Evolutionary conservation across 1,139 yeast genomes (phyloP), one percentile per base, ranked within the genome.

Genomic region (Geotrichum cucujoidarum): DNA sequence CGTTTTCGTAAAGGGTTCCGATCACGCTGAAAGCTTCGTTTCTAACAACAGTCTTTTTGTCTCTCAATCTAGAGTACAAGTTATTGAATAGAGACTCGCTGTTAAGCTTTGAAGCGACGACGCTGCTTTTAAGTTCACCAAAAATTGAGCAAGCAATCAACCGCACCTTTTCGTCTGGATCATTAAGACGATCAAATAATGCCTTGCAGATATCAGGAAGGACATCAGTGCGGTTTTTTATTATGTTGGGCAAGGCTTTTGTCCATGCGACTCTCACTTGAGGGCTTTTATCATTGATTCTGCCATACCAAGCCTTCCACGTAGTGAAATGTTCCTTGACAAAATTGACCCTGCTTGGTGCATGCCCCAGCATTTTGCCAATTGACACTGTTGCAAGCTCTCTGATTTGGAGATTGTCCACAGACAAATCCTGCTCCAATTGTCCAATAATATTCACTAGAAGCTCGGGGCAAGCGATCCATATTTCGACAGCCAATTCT

Each of bases 381-480:
- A 90, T 74, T 0, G 94, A 78, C 43, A 76, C 77, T 0, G 95
- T 85, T 0, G 95, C 90, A 50, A 84, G 64, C 0, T 72, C 64
- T 53, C 97, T 74, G 24, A 85, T 72, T 17, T 72, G 65, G 22
- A 77, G 78, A 55, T 83, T 80, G 42, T 84, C 92, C 0, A 92
- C 83, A 13, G 55, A 47, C 45, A 90, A 68, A 55, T 88, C 95
- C 59, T 86, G 92, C 56, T 86, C 89, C 5, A 89, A 70, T 50
- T 87, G 76, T 0, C 95, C 94, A 73, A 87, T 77, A 0, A 85
- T 84, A 0, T 94, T 80, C 2, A 77, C 74, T 22, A 88, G 68
- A 27, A 87, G 68, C 36, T 84, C 92, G 0, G 97, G 97, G 0
- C 81, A 81, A 48, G 77, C 74, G 54, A 72, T 76, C 96, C 96